phyloP scores from a whole-genome alignment of 164 flowering plant species.

The Tinospora cordifolia region DNA sequence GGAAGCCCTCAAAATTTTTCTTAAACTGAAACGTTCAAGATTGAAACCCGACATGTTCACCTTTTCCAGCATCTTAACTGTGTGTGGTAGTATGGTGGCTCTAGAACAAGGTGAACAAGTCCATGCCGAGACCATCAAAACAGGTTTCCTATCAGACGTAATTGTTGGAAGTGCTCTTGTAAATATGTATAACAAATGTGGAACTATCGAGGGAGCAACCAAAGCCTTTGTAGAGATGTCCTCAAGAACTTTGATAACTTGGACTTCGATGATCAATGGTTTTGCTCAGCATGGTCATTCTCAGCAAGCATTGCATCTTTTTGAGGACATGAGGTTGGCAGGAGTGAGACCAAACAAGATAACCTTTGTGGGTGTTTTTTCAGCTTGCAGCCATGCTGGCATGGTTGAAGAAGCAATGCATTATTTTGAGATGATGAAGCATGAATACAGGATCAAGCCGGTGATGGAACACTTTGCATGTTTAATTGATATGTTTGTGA shows the following conservation, averaged over 20 bases:
- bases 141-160: slow-evolving; percentile 66
- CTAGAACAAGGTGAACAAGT: slow-evolving; percentile 75
- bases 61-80: slow-evolving; percentile 57
- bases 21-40: slow-evolving; percentile 44
- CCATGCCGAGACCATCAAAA: slow-evolving; percentile 68
- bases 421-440: slow-evolving; percentile 69
- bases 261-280: slow-evolving; percentile 76
- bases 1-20: slow-evolving; percentile 54
- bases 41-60: slow-evolving; percentile 61
- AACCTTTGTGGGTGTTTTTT: slow-evolving; percentile 72
- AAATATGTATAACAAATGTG: slow-evolving; percentile 66
- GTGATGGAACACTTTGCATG: slow-evolving; percentile 74
- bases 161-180: slow-evolving; percentile 73
- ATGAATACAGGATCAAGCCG: slow-evolving; percentile 55
- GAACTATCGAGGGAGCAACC: slow-evolving; percentile 42
- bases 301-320: slow-evolving; percentile 63
- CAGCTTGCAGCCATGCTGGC: slow-evolving; percentile 87
- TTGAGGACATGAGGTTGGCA: slow-evolving; percentile 72
- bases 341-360: slow-evolving; percentile 75
- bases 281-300: slow-evolving; percentile 62
- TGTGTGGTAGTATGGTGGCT: slow-evolving; percentile 59
- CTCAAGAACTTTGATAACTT: slow-evolving; percentile 47
- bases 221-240: slow-evolving; percentile 62
- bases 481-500: slow-evolving; percentile 67
- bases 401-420: slow-evolving; percentile 57